phyloP scores from a whole-genome alignment of 1,139 yeast genomes.

The Suhomyces yuchorum region DNA sequence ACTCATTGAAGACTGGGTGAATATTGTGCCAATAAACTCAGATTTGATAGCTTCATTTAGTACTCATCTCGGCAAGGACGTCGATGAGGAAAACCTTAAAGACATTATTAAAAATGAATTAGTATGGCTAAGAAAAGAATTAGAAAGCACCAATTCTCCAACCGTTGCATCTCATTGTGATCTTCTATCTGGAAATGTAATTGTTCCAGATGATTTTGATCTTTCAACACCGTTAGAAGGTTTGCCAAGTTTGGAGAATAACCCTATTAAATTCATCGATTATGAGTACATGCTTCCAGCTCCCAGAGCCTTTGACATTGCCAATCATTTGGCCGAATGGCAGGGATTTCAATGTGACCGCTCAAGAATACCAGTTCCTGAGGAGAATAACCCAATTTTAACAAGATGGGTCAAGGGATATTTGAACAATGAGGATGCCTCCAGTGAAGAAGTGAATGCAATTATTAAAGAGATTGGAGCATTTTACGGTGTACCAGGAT shows the following conservation, averaged over 20 bases:
- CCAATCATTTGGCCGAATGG: slow-evolving; percentile 88
- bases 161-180: slow-evolving; percentile 72
- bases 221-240: slow-evolving; percentile 12
- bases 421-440: slow-evolving; percentile 35
- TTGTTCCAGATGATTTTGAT: slow-evolving; percentile 51
- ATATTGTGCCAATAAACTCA: slow-evolving; percentile 54
- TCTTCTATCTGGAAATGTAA: slow-evolving; percentile 69
- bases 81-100: slow-evolving; percentile 35
- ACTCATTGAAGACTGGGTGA: slow-evolving; percentile 62
- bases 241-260: slow-evolving; percentile 33
- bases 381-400: slow-evolving; percentile 44
- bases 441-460: slow-evolving; percentile 25
- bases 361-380: slow-evolving; percentile 59
- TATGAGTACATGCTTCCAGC: slow-evolving; percentile 82
- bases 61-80: slow-evolving; percentile 28
- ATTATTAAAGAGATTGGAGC: slow-evolving; percentile 58
- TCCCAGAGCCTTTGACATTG: slow-evolving; percentile 79
- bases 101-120: slow-evolving; percentile 52
- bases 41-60: slow-evolving; percentile 46
- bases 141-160: slow-evolving; percentile 50
- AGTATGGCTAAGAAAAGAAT: slow-evolving; percentile 50
- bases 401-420: slow-evolving; percentile 58
- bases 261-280: slow-evolving; percentile 69
- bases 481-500: slow-evolving; percentile 80
- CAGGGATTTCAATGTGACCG: slow-evolving; percentile 78